phyloP scores from a whole-genome alignment of 805 yeast genomes.

The Zygosaccharomyces bailii region DNA sequence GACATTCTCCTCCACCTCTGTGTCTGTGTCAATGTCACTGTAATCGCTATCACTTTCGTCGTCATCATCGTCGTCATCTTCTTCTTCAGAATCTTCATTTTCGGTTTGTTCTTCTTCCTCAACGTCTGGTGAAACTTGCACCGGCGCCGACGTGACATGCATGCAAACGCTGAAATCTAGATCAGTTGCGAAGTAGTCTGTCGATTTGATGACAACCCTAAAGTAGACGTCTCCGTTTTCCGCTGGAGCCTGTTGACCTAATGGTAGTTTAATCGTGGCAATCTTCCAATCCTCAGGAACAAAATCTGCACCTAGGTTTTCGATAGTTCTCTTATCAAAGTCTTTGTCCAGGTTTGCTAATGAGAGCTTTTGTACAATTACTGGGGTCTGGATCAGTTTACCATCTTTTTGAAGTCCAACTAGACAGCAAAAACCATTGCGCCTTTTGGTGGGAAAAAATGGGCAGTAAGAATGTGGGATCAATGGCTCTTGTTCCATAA shows the following conservation, averaged over 20 bases:
- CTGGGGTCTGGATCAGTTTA: conserved; percentile 69
- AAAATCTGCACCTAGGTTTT: conserved; percentile 36
- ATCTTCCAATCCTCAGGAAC: conserved; percentile 43
- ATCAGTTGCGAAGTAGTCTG: conserved; percentile 81
- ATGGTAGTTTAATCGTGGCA: conserved; percentile 72
- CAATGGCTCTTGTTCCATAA: conserved; percentile 64
- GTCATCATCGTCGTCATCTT: conserved; percentile 62
- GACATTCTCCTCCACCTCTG: conserved; percentile 34
- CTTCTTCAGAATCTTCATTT: conserved; percentile 44
- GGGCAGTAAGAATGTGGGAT: conserved; percentile 71
- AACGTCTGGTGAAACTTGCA: conserved; percentile 26
- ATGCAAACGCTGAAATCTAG: conserved; percentile 65
- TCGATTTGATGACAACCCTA: conserved; percentile 65
- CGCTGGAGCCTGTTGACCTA: conserved; percentile 76
- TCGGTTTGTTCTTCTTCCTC: conserved; percentile 56
- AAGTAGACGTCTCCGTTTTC: conserved; percentile 62
- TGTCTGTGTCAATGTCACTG: conserved; percentile 38
- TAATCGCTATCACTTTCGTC: conserved; percentile 38
- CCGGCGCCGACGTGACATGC: conserved; percentile 62
- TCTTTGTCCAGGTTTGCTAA: conserved; percentile 28
- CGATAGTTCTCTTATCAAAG: conserved; percentile 31
- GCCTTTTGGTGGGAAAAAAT: conserved; percentile 59
- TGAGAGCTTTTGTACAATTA: conserved; percentile 28
- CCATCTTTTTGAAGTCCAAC: conserved; percentile 73
- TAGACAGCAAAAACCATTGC: conserved; percentile 61